A percentile compares a stretch with the other conserved stretches of the same genome.
Evolutionary conservation across 139 green algal species (phyloP).

Genomic region (Picochlorum sp.): DNA sequence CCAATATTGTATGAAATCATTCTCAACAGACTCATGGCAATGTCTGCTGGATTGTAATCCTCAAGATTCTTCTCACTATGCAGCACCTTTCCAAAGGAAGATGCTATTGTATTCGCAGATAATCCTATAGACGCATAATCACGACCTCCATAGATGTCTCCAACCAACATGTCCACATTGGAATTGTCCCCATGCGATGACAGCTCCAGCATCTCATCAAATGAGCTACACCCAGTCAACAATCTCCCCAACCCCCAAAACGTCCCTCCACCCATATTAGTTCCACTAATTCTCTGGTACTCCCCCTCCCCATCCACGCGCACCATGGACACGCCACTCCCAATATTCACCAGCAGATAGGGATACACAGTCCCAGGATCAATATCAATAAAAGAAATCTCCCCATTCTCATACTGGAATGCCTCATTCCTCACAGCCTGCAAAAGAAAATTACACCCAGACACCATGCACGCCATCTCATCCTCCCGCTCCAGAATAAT

Average conservation of each 20-base stretch:
- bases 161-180: conserved; percentile 96
- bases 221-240: conserved; percentile 50
- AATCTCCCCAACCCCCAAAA: conserved; percentile 95
- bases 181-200: conserved; percentile 77
- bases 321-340: conserved; percentile 90
- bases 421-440: conserved; percentile 83
- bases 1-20: conserved; percentile 99
- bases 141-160: conserved; percentile 95
- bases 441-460: conserved; percentile 93
- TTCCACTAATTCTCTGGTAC: conserved; percentile 59
- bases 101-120: conserved; percentile 87
- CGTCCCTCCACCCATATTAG: conserved; percentile 92
- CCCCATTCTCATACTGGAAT: conserved; percentile 72
- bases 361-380: conserved; percentile 66
- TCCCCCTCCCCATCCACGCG: conserved; percentile 50
- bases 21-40: conserved; percentile 79
- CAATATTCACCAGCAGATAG: conserved; percentile 98
- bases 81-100: conserved; percentile 83
- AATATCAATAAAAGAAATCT: conserved; percentile 47
- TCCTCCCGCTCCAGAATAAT: conserved; percentile 88
- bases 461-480: conserved; percentile 89
- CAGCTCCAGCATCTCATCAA: conserved; percentile 97
- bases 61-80: conserved; percentile 38
- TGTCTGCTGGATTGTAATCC: conserved; percentile 82
- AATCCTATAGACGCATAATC: conserved; percentile 92